Evolutionary conservation across 306 rosid genomes (phyloP).

Genomic region (Gillenia trifoliata): DNA sequence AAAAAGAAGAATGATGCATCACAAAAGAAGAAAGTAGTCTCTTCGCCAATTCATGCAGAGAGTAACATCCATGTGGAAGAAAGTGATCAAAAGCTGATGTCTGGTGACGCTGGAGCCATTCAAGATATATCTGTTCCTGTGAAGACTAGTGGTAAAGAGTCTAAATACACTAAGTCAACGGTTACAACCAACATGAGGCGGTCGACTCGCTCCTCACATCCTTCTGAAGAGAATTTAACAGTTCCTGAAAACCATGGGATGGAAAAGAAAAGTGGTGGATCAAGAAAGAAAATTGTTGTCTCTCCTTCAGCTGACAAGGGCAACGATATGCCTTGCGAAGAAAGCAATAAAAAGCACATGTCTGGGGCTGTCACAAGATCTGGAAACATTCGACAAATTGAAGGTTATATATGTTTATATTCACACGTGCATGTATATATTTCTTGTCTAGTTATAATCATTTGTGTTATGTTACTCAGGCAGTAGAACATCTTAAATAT

Average conservation of each 20-base stretch:
- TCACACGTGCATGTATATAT: background rate
- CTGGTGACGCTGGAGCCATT: background rate
- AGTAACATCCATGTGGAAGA: background rate
- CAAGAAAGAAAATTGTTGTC: background rate
- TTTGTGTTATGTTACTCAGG: background rate
- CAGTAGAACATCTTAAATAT: background rate
- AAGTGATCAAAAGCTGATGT: background rate
- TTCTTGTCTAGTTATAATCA: background rate
- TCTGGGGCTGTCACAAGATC: conserved; percentile 6
- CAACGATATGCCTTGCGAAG: background rate
- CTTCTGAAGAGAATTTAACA: background rate
- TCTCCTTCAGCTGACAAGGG: conserved; percentile 4
- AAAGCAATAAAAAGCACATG: background rate
- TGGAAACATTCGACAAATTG: conserved; percentile 8
- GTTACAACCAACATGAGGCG: conserved; percentile 4
- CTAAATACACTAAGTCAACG: background rate
- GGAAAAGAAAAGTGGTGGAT: background rate
- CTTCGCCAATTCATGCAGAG: conserved; percentile 5
- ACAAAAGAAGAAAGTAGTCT: background rate
- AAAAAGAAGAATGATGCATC: conserved; percentile 6
- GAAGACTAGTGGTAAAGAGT: background rate
- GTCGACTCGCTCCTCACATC: background rate
- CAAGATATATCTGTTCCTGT: background rate
- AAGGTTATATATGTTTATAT: conserved; percentile 7
- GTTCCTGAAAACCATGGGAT: background rate